These are phyloP conservation scores for Cutaneotrichosporon curvatum DNA, from an alignment of 1,284 basidiomycete genomes.

Conservation along the genomic window DNA sequence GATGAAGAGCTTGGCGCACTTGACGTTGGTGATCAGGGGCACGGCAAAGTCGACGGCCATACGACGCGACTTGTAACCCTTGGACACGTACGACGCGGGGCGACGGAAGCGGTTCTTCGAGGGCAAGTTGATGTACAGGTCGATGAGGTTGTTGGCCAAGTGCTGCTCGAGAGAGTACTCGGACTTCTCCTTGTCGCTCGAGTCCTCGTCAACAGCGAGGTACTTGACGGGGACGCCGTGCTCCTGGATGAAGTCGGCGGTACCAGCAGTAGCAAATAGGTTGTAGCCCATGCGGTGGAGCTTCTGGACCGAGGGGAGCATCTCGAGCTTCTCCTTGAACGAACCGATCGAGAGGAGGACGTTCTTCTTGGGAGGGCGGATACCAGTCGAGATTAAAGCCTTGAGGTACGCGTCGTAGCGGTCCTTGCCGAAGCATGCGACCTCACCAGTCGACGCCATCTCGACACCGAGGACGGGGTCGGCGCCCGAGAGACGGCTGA, in stretches of 20 bases:
- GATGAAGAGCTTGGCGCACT: slow-evolving; percentile 94
- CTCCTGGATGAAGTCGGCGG: slow-evolving; percentile 87
- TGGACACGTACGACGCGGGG: slow-evolving; percentile 92
- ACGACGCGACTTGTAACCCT: slow-evolving; percentile 91
- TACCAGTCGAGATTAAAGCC: slow-evolving; percentile 91
- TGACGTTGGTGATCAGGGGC: slow-evolving; percentile 96
- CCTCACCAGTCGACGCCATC: slow-evolving; percentile 99
- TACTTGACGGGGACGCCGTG: slow-evolving; percentile 60
- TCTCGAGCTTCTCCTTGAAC: slow-evolving; percentile 95
- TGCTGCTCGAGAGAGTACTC: slow-evolving; percentile 94
- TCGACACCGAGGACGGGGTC: slow-evolving; percentile 98
- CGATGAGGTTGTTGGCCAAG: slow-evolving; percentile 89
- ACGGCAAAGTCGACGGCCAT: slow-evolving; percentile 99
- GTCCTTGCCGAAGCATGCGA: slow-evolving; percentile 95
- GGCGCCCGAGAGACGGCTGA: slow-evolving; percentile 88
- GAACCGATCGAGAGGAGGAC: slow-evolving; percentile 56
- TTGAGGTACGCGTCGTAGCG: slow-evolving; percentile 99
- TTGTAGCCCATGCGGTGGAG: slow-evolving; percentile 90
- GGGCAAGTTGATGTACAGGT: slow-evolving; percentile 98
- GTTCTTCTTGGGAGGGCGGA: slow-evolving; percentile 70
- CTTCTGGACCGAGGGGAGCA: slow-evolving; percentile 93
- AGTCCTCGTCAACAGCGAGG: slow-evolving; percentile 70
- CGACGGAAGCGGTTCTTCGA: slow-evolving; percentile 97
- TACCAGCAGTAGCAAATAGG: slow-evolving; percentile 94
- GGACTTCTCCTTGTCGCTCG: slow-evolving; percentile 70